Evolutionary conservation across 306 rosid species (phyloP).

Genomic region (Vicia villosa): DNA sequence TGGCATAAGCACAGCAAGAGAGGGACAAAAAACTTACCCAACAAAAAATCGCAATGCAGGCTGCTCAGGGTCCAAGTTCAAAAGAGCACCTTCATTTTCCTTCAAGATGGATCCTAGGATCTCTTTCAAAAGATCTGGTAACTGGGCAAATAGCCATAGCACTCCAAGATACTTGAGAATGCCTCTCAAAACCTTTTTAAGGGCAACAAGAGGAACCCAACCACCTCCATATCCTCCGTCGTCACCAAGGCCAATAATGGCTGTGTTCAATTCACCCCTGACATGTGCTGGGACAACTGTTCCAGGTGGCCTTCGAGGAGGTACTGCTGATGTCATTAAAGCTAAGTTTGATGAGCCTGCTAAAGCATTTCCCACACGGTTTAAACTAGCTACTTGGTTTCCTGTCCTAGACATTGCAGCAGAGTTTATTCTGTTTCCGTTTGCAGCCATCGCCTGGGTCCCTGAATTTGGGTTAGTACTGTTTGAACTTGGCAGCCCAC

Average conservation of each 20-base stretch:
- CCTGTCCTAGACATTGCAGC: slow-evolving; percentile 78
- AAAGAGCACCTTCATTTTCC: slow-evolving; percentile 95
- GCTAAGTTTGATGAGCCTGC: slow-evolving; percentile 82
- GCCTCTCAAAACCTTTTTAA: slow-evolving; percentile 95
- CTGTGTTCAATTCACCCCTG: slow-evolving; percentile 96
- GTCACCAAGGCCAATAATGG: slow-evolving; percentile 98
- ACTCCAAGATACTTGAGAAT: slow-evolving; percentile 99
- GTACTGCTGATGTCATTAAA: slow-evolving; percentile 60
- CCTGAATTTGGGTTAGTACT: slow-evolving; percentile 68
- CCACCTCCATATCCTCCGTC: slow-evolving; percentile 99
- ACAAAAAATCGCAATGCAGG: slow-evolving; percentile 98
- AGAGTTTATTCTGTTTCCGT: slow-evolving; percentile 83
- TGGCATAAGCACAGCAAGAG: not conserved
- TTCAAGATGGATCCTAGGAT: slow-evolving; percentile 93
- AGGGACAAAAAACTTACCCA: slow-evolving; percentile 58
- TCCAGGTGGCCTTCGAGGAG: slow-evolving; percentile 85
- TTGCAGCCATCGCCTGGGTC: slow-evolving; percentile 64
- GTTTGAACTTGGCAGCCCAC: slow-evolving; percentile 67
- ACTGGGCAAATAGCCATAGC: slow-evolving; percentile 96
- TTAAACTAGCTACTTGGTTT: slow-evolving; percentile 71
- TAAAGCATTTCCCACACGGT: slow-evolving; percentile 80
- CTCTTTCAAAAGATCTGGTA: slow-evolving; percentile 91
- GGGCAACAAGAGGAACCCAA: slow-evolving; percentile 99
- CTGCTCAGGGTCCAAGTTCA: slow-evolving; percentile 98
- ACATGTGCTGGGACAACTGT: slow-evolving; percentile 95